phyloP scores from a whole-genome alignment of 164 flowering plant genomes.

The Platanus orientalis region DNA sequence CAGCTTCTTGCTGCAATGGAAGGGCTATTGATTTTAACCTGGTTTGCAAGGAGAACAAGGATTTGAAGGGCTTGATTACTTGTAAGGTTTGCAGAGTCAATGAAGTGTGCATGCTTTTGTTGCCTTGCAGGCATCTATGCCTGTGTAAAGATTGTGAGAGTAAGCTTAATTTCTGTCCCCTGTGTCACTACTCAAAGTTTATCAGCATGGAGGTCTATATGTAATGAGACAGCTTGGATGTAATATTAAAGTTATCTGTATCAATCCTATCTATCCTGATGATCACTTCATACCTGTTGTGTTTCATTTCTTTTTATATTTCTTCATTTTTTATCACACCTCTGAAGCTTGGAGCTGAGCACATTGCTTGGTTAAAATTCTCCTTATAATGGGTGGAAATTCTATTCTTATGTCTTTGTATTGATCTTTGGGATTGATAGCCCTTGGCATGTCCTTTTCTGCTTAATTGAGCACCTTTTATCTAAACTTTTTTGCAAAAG shows the following conservation, averaged over 20 bases:
- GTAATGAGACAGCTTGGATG: constrained; percentile 31
- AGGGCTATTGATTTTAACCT: constrained; percentile 51
- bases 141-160: constrained; percentile 84
- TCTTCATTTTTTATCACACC: neutral
- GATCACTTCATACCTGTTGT: neutral
- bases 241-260: constrained; percentile 11
- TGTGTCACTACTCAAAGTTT: constrained; percentile 69
- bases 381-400: neutral
- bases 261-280: constrained; percentile 11
- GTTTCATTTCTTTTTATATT: no score
- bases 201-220: constrained; percentile 70
- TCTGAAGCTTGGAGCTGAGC: neutral
- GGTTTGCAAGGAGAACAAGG: constrained; percentile 46
- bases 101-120: constrained; percentile 69
- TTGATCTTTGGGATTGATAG: no score
- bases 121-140: constrained; percentile 93
- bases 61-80: constrained; percentile 48
- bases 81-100: constrained; percentile 76
- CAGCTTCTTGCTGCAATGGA: constrained; percentile 79
- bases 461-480: no score
- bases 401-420: neutral
- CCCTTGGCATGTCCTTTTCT: no score
- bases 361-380: neutral
- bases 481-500: no score
- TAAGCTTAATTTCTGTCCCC: constrained; percentile 66